Evolutionary conservation across 306 rosid genomes (phyloP), one percentile per base, ranked within the genome.

Genomic region (Crataegus laevigata): DNA sequence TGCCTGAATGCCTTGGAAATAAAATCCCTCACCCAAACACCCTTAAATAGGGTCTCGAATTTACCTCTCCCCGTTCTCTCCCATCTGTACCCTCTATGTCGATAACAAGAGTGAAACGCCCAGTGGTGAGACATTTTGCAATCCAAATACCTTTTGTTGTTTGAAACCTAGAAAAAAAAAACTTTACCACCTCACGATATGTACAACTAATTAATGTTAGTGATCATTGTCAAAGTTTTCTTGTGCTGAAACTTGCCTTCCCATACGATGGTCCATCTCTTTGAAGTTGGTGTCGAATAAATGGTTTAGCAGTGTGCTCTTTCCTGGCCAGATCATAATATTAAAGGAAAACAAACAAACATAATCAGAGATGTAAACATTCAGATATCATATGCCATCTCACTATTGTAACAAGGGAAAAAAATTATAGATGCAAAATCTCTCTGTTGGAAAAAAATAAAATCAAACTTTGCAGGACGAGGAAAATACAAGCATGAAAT

Each of bases 51-150:
- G 34, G 43, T 43, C 24, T 59, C 6, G 71, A 72, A 75, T 36
- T 75, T 83, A 94, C 99, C 99, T 94, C 99, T 85, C 99, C 98
- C 21, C 99, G 92, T 82, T 94, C 98, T 83, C 99, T 88, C 81
- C 99, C 99, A 85, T 94, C 99, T 43, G 99, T 92, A 73, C 99
- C 99, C 89, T 92, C 99, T 84, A 94, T 85, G 84, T 94, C 99
- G 97, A 94, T 92, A 68, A 90, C 97, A 81, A 94, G 79, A 17
- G 99, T 94, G 76, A 89, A 90, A 69, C 97, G 99, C 78, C 90
- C 96, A 50, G 90, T 92, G 78, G 93, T 97, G 25, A 79, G 80
- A 82, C 99, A 89, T 75, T 68, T 87, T 73, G 98, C 99, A 82
- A 94, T 82, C 99, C 99, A 94, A 69, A 94, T 90, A 83, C 99